Conservation (phyloP, 1,284 basidiomycete genomes). For the Ceratobasidium sp. region DNA sequence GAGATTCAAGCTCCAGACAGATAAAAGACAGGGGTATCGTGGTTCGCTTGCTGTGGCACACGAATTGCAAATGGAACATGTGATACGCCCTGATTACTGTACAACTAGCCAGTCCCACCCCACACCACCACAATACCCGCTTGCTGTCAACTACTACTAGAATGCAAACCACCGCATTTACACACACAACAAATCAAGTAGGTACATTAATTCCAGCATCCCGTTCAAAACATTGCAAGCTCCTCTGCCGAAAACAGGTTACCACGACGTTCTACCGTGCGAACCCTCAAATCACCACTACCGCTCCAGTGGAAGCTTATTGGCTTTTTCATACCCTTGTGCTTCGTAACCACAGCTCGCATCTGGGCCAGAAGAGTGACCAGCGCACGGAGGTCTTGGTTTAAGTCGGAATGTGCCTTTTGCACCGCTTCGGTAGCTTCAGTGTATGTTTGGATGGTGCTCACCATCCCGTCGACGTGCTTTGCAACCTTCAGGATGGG, state of each 20-base stretch:
- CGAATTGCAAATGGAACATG: background rate
- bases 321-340: background rate
- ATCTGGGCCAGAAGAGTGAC: slow-evolving; percentile 2
- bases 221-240: background rate
- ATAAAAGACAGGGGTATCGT: background rate
- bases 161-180: background rate
- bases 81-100: slow-evolving; percentile 8
- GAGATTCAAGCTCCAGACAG: background rate
- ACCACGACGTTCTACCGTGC: slow-evolving; percentile 4
- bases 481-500: slow-evolving; percentile 27
- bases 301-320: slow-evolving; percentile 35
- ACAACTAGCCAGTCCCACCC: background rate
- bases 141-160: background rate
- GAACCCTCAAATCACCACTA: slow-evolving; percentile 24
- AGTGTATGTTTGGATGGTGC: slow-evolving; percentile 14
- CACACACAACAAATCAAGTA: slow-evolving; percentile 56
- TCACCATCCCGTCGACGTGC: slow-evolving; percentile 20
- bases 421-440: background rate
- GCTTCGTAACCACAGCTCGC: slow-evolving; percentile 1
- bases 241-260: background rate
- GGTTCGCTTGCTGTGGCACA: background rate
- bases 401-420: slow-evolving; percentile 7
- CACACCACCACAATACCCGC: background rate
- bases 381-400: slow-evolving; percentile 15
- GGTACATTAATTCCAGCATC: slow-evolving; percentile 67